Conservation (phyloP, 139 green algal species). For the Nannochloris sp. region DNA sequence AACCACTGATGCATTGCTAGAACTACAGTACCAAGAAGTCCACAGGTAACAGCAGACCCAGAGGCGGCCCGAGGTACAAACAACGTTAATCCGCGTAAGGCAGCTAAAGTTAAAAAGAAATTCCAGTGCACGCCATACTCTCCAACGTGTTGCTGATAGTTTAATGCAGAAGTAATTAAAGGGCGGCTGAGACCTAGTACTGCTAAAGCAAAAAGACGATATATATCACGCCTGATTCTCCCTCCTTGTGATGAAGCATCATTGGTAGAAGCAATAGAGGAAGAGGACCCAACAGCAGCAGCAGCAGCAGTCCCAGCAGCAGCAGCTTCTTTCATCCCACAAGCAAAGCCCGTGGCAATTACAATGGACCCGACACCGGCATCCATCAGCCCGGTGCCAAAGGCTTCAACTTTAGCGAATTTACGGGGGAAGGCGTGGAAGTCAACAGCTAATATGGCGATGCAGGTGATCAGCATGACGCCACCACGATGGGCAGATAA, state of each 20-base stretch:
- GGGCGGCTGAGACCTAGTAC: slow-evolving; percentile 26
- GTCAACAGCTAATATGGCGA: slow-evolving; percentile 86
- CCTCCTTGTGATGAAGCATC: neutral
- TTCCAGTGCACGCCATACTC: slow-evolving; percentile 97
- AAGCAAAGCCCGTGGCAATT: slow-evolving; percentile 39
- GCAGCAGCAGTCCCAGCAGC: neutral
- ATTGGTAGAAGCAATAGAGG: neutral
- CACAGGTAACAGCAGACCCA: slow-evolving; percentile 2
- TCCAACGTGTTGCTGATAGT: slow-evolving; percentile 70
- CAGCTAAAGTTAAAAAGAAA: slow-evolving; percentile 89
- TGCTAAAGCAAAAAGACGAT: neutral
- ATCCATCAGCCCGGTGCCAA: slow-evolving; percentile 84
- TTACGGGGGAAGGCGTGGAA: slow-evolving; percentile 73
- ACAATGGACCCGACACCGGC: slow-evolving; percentile 79
- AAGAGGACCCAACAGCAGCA: too few species aligned
- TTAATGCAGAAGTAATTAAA: slow-evolving; percentile 30
- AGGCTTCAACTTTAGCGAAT: slow-evolving; percentile 70
- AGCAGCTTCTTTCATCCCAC: neutral
- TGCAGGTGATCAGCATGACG: slow-evolving; percentile 67
- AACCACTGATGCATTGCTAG: slow-evolving; percentile 35
- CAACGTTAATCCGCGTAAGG: slow-evolving; percentile 35
- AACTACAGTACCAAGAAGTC: slow-evolving; percentile 6
- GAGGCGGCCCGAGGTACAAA: slow-evolving; percentile 5
- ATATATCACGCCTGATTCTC: neutral
- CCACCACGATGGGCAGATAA: slow-evolving; percentile 52